Evolutionary conservation across 805 yeast genomes (phyloP).

Genomic region (Gaillardinia entomophila): DNA sequence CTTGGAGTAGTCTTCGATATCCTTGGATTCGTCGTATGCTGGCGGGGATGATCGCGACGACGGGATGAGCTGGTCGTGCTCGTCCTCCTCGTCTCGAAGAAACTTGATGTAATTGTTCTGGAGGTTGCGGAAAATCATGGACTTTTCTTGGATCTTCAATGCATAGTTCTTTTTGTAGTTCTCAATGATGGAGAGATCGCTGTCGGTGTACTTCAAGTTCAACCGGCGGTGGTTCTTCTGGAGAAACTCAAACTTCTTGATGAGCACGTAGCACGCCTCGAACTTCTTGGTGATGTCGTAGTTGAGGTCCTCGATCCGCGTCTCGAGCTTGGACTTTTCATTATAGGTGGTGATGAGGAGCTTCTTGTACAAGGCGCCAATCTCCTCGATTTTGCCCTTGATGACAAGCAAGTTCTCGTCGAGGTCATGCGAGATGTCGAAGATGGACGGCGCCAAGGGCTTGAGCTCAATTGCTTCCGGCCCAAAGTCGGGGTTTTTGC

Average conservation of each 20-base stretch:
- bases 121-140: conserved; percentile 74
- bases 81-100: conserved; percentile 73
- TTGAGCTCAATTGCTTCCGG: conserved; percentile 49
- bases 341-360: conserved; percentile 82
- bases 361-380: conserved; percentile 70
- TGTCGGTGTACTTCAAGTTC: conserved; percentile 31
- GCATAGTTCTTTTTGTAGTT: conserved; percentile 86
- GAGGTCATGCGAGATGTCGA: conserved; percentile 67
- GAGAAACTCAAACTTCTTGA: conserved; percentile 55
- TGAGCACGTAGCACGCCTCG: conserved; percentile 70
- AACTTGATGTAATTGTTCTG: conserved; percentile 87
- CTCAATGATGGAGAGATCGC: conserved; percentile 61
- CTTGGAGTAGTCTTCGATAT: conserved; percentile 47
- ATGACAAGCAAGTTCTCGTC: conserved; percentile 56
- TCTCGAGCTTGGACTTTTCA: conserved; percentile 73
- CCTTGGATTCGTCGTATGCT: conserved; percentile 21
- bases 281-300: conserved; percentile 68
- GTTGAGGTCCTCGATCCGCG: conserved; percentile 72
- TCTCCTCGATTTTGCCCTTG: conserved; percentile 47
- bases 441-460: conserved; percentile 70
- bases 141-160: conserved; percentile 69
- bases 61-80: conserved; percentile 20
- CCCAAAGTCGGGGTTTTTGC: conserved; percentile 7
- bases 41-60: conserved; percentile 4
- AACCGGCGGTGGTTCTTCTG: conserved; percentile 36